Evolutionary conservation across 2,329 filamentous ascomycete genomes (phyloP).

Genomic region (Microdochium trichocladiopsis): DNA sequence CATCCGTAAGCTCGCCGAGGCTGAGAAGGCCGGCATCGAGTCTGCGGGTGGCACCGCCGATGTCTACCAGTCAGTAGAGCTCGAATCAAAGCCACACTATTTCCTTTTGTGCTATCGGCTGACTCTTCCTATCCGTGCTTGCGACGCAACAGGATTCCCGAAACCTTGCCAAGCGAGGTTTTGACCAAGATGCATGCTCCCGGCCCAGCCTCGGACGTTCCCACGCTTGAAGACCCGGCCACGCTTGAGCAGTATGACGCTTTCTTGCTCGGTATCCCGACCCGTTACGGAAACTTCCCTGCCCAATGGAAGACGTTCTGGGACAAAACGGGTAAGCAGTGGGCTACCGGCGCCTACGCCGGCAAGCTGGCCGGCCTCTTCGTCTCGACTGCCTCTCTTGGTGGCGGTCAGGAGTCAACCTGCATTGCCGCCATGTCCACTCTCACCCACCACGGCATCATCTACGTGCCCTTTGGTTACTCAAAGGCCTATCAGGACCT

Average conservation of each 20-base stretch:
- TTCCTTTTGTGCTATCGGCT: not conserved
- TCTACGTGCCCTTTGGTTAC: constrained; percentile 95
- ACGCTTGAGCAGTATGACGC: constrained; percentile 73
- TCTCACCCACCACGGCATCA: constrained; percentile 85
- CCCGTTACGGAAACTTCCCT: constrained; percentile 94
- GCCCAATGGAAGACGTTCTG: constrained; percentile 92
- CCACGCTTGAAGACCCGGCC: constrained; percentile 49
- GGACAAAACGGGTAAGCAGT: constrained; percentile 84
- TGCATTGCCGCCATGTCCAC: constrained; percentile 76
- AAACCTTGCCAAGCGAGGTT: constrained; percentile 82
- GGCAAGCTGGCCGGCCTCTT: constrained; percentile 93
- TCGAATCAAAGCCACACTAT: not conserved
- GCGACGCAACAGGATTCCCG: constrained; percentile 50
- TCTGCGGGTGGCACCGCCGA: constrained; percentile 76
- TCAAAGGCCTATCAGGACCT: constrained; percentile 67
- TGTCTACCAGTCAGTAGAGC: constrained; percentile 63
- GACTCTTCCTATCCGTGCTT: constrained; percentile 3
- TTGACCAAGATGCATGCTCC: constrained; percentile 88
- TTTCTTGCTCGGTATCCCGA: constrained; percentile 91
- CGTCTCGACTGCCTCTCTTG: constrained; percentile 74
- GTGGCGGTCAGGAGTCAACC: constrained; percentile 92
- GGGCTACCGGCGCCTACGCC: constrained; percentile 67
- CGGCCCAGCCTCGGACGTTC: constrained; percentile 61
- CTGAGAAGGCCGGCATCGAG: constrained; percentile 86
- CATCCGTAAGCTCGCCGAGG: constrained; percentile 75